A percentile compares a stretch with the other conserved stretches of the same genome.
Evolutionary conservation across 371 early-diverging fungal species (phyloP).

Genomic region (Apophysomyces ossiformis): DNA sequence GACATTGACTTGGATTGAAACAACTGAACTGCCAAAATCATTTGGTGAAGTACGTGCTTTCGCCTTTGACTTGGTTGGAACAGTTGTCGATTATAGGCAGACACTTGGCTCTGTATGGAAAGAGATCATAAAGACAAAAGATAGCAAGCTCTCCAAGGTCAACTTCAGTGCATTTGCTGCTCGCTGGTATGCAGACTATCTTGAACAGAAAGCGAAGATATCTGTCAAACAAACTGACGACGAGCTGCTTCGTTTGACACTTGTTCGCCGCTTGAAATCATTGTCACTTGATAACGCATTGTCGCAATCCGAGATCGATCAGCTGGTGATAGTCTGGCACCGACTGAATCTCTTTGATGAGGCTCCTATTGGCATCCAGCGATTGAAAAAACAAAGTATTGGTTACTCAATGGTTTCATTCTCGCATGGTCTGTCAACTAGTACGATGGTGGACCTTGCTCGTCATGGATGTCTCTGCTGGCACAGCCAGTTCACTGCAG

Average conservation of each 20-base stretch:
- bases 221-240: constrained; percentile 25
- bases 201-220: constrained; percentile 30
- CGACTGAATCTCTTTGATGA: constrained; percentile 37
- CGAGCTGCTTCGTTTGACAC: constrained; percentile 25
- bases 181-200: constrained; percentile 35
- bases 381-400: constrained; percentile 31
- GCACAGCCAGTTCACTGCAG: constrained; percentile 49
- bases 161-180: constrained; percentile 27
- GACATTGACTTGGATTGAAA: constrained; percentile 43
- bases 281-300: constrained; percentile 26
- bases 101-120: constrained; percentile 33
- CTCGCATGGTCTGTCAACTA: constrained; percentile 39
- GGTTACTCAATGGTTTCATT: constrained; percentile 40
- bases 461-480: constrained; percentile 47
- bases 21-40: constrained; percentile 33
- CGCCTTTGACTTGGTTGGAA: constrained; percentile 46
- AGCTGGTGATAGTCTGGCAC: constrained; percentile 35
- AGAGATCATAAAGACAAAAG: constrained; percentile 19
- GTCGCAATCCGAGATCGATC: constrained; percentile 26
- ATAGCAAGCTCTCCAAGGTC: constrained; percentile 24
- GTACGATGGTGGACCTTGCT: constrained; percentile 46
- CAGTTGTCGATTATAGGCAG: constrained; percentile 35
- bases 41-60: constrained; percentile 40
- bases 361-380: constrained; percentile 36
- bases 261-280: constrained; percentile 32